phyloP scores from a whole-genome alignment of 805 yeast genomes.

The Lipomyces anomalus region DNA sequence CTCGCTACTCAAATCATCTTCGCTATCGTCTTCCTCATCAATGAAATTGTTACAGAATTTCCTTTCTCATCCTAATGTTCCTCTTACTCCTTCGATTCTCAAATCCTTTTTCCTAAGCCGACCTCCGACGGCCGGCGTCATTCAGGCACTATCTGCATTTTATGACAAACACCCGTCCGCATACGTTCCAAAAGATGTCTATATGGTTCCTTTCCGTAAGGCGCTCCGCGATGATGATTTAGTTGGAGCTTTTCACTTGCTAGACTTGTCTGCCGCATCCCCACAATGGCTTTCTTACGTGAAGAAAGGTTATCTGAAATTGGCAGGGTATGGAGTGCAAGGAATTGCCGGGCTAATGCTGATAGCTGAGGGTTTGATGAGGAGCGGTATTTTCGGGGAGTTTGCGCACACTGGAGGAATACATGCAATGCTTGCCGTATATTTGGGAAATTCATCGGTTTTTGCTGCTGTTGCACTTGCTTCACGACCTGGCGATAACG shows the following conservation, averaged over 20 bases:
- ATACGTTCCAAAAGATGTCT: conserved; percentile 25
- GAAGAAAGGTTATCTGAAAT: conserved; percentile 32
- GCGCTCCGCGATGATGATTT: conserved; percentile 56
- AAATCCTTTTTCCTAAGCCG: conserved; percentile 20
- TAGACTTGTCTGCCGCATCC: conserved; percentile 59
- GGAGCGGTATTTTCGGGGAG: conserved; percentile 38
- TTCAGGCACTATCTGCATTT: conserved; percentile 17
- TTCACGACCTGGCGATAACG: conserved; percentile 48
- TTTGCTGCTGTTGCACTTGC: conserved; percentile 46
- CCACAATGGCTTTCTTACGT: conserved; percentile 42
- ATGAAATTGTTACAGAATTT: no score
- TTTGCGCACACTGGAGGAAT: conserved; percentile 37
- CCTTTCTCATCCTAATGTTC: no score
- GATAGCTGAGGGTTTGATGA: conserved; percentile 44
- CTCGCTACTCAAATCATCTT: no score
- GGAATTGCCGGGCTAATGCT: conserved; percentile 37
- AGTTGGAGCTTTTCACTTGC: conserved; percentile 48
- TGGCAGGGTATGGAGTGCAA: conserved; percentile 34
- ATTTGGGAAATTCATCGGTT: conserved; percentile 44
- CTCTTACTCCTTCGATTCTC: no score
- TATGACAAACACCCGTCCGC: conserved; percentile 9
- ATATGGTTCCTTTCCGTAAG: conserved; percentile 59
- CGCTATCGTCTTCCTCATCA: no score
- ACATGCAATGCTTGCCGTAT: conserved; percentile 46
- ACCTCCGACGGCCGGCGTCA: conserved; percentile 20